A percentile compares a stretch with the other conserved stretches of the same genome.
These are phyloP conservation scores for Podospora pseudoanserina DNA, from an alignment of 495 filamentous ascomycete genomes.

Conservation along the genomic window DNA sequence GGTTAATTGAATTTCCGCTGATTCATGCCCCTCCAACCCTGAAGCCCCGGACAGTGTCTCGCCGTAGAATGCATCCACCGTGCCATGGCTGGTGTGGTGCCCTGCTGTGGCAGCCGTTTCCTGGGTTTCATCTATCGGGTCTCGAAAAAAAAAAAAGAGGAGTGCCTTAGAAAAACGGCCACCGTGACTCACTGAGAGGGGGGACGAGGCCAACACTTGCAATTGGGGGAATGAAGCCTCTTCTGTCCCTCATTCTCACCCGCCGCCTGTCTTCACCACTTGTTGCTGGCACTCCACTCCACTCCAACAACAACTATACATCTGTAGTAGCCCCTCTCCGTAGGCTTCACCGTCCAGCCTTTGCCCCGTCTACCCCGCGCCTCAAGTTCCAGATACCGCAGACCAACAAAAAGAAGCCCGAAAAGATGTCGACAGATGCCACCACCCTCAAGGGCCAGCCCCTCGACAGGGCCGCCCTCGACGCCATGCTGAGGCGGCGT, in stretches of 20 bases:
- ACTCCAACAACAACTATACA: constrained; percentile 8
- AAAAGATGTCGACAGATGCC: constrained; percentile 42
- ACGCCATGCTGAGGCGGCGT: constrained; percentile 79
- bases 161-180: constrained; percentile 10
- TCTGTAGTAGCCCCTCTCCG: constrained; percentile 9
- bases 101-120: constrained; percentile 10
- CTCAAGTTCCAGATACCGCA: constrained; percentile 7
- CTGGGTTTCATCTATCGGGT: constrained; percentile 15
- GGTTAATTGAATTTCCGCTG: constrained; percentile 29
- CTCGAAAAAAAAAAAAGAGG: constrained; percentile 14
- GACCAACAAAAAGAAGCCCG: constrained; percentile 37
- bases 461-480: constrained; percentile 75
- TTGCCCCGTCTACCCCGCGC: constrained; percentile 23
- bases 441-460: constrained; percentile 85
- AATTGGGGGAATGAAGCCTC: background rate
- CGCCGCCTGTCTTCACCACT: constrained; percentile 23
- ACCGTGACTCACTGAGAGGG: background rate
- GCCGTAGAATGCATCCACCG: background rate
- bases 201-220: background rate
- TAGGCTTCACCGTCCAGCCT: constrained; percentile 17
- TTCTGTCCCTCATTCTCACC: constrained; percentile 15
- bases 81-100: constrained; percentile 8
- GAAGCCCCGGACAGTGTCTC: background rate
- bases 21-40: background rate
- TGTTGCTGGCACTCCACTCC: constrained; percentile 26